Percentiles rank a stretch among this genome's conserved stretches.
These are phyloP conservation scores for Aureobasidium sp. DNA, from an alignment of 2,329 filamentous ascomycete genomes.

Conservation along the genomic window DNA sequence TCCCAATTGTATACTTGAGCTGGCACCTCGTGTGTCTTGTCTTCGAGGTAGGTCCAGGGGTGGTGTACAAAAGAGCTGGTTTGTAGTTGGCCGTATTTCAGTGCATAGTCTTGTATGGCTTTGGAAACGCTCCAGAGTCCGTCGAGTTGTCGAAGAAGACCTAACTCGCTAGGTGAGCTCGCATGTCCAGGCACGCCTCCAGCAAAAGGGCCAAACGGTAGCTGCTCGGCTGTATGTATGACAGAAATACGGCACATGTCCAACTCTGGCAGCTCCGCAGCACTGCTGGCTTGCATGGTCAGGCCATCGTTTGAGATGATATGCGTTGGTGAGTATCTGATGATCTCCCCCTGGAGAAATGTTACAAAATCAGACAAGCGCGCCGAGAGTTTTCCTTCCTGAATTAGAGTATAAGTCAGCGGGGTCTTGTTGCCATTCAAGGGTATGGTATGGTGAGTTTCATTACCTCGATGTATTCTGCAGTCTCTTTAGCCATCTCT, in stretches of 20 bases:
- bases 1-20: constrained; percentile 18
- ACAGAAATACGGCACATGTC: background rate
- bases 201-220: background rate
- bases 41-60: constrained; percentile 20
- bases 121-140: background rate
- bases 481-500: background rate
- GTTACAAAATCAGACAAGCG: background rate
- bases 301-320: background rate
- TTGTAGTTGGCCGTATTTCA: constrained; percentile 18
- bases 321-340: background rate
- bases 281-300: background rate
- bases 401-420: background rate
- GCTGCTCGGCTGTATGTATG: background rate
- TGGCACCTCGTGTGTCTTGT: constrained; percentile 15
- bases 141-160: background rate
- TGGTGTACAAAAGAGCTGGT: constrained; percentile 18
- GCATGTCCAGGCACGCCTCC: background rate
- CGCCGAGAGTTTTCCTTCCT: background rate
- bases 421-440: too few species aligned
- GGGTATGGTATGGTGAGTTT: background rate
- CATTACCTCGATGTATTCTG: background rate
- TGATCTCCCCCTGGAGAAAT: background rate
- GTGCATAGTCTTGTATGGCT: constrained; percentile 11
- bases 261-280: background rate
- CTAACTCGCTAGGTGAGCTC: background rate